Base-by-base conservation (phyloP, 1,284 basidiomycete genomes). In the Lentinula novae-zelandiae region DNA sequence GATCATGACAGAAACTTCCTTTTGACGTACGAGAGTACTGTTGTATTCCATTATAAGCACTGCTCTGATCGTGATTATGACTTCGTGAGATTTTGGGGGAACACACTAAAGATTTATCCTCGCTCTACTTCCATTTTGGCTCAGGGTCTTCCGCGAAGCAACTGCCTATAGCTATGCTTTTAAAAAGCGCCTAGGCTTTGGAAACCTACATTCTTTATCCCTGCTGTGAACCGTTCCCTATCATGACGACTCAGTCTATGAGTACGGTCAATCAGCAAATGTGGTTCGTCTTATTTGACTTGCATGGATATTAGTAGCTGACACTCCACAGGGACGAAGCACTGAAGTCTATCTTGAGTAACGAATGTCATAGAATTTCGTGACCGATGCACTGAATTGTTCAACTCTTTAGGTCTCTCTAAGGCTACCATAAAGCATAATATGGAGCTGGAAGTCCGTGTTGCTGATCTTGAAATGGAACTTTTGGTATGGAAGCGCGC, bases 401-500 rank as follows among this genome's bases (percentile, higher is more conserved):
- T 55, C 63, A 39, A 54, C 40, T 33, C 51, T 58, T 10, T 62
- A 90, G 89, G 80, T 67, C 80, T 90, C 59, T 87, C 87, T 49
- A 77, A 77, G 48, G 75, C 78, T 53, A 90, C 86, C 9, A 69
- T 87, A 65, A 82, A 85, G 67, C 82, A 83, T 60, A 88, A 90
- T 67, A 67, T 75, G 36, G 82, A 85, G 64, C 76, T 91, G 12
- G 83, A 87, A 70, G 76, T 74, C 55, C 82, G 83, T 63, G 78
- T 89, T 57, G 75, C 79, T 46, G 86, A 89, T 65, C 78, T 92
- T 58, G 87, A 90, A 70, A 72, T 84, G 42, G 88, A 91, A 72
- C 74, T 90, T 31, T 74, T 77, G 31, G 80, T 87, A 34, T 88
- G 86, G 86, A 89, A 88, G 72, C 80, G 84, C 67, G 86, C 85